These are phyloP conservation scores for Tothia fuscella DNA, from an alignment of 2,329 filamentous ascomycete genomes.

Conservation along the genomic window DNA sequence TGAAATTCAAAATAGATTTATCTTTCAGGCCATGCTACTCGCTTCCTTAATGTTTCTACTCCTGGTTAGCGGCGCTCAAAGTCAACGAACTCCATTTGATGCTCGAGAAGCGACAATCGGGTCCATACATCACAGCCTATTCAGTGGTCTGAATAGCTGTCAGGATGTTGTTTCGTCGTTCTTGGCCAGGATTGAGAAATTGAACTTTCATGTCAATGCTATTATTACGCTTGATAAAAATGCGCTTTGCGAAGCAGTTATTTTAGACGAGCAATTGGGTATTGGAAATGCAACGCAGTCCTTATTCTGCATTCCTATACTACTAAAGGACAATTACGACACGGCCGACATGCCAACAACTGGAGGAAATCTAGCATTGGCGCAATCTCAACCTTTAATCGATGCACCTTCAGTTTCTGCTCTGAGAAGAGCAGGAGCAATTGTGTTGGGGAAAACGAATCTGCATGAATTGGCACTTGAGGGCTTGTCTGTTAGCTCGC, in stretches of 20 bases:
- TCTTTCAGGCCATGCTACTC: no score
- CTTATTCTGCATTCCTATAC: slow-evolving; percentile 63
- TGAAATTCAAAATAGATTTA: no score
- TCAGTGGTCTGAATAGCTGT: slow-evolving; percentile 41
- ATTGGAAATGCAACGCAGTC: slow-evolving; percentile 47
- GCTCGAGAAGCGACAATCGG: slow-evolving; percentile 47
- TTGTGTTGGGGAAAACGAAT: slow-evolving; percentile 13
- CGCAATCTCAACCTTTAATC: slow-evolving; percentile 52
- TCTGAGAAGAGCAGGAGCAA: slow-evolving; percentile 49
- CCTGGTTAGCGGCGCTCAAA: no score
- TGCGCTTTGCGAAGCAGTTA: slow-evolving; percentile 46
- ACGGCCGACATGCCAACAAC: slow-evolving; percentile 65
- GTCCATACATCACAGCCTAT: slow-evolving; percentile 43
- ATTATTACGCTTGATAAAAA: slow-evolving; percentile 45
- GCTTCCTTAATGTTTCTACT: no score
- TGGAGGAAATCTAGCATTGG: slow-evolving; percentile 55
- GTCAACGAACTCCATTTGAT: slow-evolving; percentile 30
- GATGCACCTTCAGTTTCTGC: slow-evolving; percentile 52
- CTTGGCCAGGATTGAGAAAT: slow-evolving; percentile 25
- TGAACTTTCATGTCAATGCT: slow-evolving; percentile 1
- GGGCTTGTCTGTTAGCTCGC: slow-evolving; percentile 48
- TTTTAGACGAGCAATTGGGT: slow-evolving; percentile 48
- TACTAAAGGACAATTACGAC: slow-evolving; percentile 63
- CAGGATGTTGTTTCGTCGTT: slow-evolving; percentile 43
- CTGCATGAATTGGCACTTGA: slow-evolving; percentile 29